phyloP scores from a whole-genome alignment of 148 eudicot species.

The Mesembryanthemum crystallinum region DNA sequence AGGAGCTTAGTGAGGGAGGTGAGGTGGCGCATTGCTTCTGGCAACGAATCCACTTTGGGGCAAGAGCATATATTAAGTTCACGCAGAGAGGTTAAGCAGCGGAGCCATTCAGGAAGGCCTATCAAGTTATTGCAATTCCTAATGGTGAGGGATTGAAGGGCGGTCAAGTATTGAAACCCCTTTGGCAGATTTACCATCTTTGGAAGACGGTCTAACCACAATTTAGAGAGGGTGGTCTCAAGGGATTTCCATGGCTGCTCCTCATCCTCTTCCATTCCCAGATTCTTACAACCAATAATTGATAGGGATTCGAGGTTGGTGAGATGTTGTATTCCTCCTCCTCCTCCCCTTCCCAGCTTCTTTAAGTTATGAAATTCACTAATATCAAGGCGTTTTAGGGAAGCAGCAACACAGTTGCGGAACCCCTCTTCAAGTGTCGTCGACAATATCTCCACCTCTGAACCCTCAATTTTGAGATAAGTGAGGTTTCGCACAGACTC shows the following conservation, averaged over 20 bases:
- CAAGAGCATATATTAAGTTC: not conserved
- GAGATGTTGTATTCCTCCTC: constrained; percentile 13
- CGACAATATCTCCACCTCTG: not conserved
- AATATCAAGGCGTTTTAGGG: not conserved
- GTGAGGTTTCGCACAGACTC: not conserved
- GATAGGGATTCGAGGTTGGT: not conserved
- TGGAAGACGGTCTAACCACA: not conserved
- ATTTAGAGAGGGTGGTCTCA: not conserved
- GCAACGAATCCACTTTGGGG: constrained; percentile 6
- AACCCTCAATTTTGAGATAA: not conserved
- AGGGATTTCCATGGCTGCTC: constrained; percentile 6
- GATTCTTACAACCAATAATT: not conserved
- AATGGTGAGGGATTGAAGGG: not conserved
- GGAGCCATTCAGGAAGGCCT: constrained; percentile 15
- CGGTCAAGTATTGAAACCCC: constrained; percentile 15
- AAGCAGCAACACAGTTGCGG: not conserved
- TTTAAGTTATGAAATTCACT: not conserved
- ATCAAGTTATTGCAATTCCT: not conserved
- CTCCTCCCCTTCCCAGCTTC: not conserved
- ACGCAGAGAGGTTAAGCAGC: not conserved
- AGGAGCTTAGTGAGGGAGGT: not conserved
- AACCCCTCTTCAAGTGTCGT: not conserved
- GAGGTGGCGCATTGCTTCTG: constrained; percentile 16
- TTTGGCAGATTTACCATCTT: constrained; percentile 7
- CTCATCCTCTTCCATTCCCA: not conserved